phyloP scores from a whole-genome alignment of 345 rosid genomes.

The Linum trigynum region DNA sequence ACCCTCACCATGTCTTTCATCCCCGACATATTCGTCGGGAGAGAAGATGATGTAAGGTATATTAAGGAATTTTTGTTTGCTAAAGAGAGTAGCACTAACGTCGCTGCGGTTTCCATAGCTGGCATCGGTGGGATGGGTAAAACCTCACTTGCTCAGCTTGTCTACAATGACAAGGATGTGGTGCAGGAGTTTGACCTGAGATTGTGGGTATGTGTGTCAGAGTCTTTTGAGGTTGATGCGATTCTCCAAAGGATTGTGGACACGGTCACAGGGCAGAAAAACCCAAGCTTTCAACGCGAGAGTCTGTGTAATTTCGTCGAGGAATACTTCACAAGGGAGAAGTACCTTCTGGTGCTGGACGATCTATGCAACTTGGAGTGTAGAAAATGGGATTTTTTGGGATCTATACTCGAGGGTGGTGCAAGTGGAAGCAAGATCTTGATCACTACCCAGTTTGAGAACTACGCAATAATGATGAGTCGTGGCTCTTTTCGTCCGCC shows the following conservation, averaged over 20 bases:
- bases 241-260: not conserved
- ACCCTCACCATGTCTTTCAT: not conserved
- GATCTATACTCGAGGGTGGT: not conserved
- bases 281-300: not conserved
- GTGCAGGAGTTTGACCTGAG: not conserved
- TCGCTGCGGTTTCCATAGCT: not conserved
- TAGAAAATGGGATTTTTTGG: not conserved
- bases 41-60: not conserved
- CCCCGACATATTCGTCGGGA: not conserved
- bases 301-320: not conserved
- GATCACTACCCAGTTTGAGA: not conserved
- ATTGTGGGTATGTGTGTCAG: not conserved
- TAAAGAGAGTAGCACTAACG: not conserved
- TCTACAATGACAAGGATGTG: not conserved
- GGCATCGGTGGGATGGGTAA: not conserved
- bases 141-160: not conserved
- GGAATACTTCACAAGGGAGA: not conserved
- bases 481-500: not conserved
- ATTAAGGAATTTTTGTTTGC: not conserved
- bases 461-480: not conserved
- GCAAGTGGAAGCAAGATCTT: not conserved
- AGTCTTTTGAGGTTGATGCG: not conserved
- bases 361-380: not conserved
- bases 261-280: not conserved
- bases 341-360: not conserved